Evolutionary conservation across 352 stramenopile species (phyloP).

Genomic region (Phytophthora palmivora): DNA sequence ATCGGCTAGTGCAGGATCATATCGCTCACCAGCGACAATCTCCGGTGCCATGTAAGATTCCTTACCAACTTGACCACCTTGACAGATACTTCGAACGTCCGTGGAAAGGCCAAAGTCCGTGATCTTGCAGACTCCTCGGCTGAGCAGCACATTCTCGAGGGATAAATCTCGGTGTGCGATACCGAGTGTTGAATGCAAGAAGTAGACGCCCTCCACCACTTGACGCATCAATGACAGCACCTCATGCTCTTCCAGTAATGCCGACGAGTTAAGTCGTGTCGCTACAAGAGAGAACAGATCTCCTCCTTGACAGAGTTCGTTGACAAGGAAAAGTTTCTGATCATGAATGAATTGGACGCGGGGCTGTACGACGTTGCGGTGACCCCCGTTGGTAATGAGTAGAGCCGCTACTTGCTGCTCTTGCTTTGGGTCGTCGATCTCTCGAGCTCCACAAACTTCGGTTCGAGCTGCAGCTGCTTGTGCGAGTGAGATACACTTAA

Average conservation of each 20-base stretch:
- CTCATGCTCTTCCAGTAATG: conserved; percentile 27
- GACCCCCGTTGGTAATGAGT: conserved; percentile 25
- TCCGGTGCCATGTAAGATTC: conserved; percentile 74
- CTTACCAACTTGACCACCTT: conserved; percentile 54
- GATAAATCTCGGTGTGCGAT: conserved; percentile 61
- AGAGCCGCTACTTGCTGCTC: conserved; percentile 26
- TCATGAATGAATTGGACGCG: conserved; percentile 32
- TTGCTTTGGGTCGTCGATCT: conserved; percentile 37
- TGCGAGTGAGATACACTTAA: conserved; percentile 41
- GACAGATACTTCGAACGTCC: conserved; percentile 22
- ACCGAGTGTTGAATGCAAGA: conserved; percentile 46
- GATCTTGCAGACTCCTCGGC: conserved; percentile 46
- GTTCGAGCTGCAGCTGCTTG: conserved; percentile 12
- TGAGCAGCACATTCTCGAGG: conserved; percentile 59
- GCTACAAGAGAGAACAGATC: conserved; percentile 49
- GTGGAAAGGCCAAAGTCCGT: conserved; percentile 60
- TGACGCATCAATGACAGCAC: conserved; percentile 43
- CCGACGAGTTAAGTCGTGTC: conserved; percentile 6
- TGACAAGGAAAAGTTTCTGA: conserved; percentile 41
- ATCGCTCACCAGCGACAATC: conserved; percentile 43
- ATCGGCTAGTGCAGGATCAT: conserved; percentile 55
- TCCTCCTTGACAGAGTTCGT: conserved; percentile 54
- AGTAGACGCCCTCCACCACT: conserved; percentile 44
- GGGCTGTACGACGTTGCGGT: conserved; percentile 44
- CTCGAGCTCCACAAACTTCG: conserved; percentile 1